A percentile compares a stretch with the other conserved stretches of the same genome.
Evolutionary conservation across 768 basidiomycete genomes (phyloP).

Genomic region (Mycena sanguinolenta): DNA sequence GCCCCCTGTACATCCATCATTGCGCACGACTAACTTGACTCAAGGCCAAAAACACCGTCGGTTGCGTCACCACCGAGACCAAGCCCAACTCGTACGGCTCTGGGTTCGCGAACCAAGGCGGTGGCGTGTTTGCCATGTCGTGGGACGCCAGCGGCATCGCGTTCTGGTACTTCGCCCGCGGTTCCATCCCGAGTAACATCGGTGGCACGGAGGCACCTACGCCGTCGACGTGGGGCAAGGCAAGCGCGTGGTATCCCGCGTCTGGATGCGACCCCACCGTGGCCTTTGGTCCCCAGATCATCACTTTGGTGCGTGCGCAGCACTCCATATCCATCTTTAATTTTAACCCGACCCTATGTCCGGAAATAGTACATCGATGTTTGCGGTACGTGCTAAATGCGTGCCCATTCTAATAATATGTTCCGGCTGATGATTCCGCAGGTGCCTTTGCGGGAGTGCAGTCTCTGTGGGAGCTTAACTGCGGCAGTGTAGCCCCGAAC

Average conservation of each 20-base stretch:
- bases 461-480: conserved; percentile 1
- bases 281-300: conserved; percentile 70
- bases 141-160: conserved; percentile 65
- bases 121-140: conserved; percentile 72
- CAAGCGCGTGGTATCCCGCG: conserved; percentile 73
- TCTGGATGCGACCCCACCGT: conserved; percentile 65
- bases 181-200: conserved; percentile 71
- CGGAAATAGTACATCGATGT: conserved; percentile 33
- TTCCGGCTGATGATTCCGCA: conserved; percentile 9
- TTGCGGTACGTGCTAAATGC: conserved; percentile 36
- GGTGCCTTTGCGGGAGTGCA: conserved; percentile 23
- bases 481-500: conserved; percentile 24
- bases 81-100: conserved; percentile 45
- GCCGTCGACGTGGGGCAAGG: conserved; percentile 69
- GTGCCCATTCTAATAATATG: neutral
- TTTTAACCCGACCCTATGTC: no score
- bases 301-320: conserved; percentile 58
- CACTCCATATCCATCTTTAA: neutral
- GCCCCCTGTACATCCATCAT: no score
- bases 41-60: conserved; percentile 38
- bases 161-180: conserved; percentile 59
- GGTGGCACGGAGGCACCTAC: conserved; percentile 57
- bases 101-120: conserved; percentile 53
- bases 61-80: conserved; percentile 47
- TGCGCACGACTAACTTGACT: neutral